Base-by-base conservation (phyloP, 805 yeast species). In the Candida silvicultrix region DNA sequence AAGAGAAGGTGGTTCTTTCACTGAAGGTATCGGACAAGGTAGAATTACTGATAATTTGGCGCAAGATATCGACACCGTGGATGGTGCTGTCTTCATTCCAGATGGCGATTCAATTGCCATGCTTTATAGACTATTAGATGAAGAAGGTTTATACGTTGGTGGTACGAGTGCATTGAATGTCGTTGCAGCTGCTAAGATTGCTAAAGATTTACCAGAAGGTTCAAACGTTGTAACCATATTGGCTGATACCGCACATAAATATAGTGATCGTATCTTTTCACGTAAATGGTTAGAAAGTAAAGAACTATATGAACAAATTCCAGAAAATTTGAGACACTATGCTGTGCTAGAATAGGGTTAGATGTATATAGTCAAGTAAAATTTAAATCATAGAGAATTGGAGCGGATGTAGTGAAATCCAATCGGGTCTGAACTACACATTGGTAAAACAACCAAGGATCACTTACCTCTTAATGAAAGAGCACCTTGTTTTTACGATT, bases 1-100 rank as follows among this genome's bases (percentile, higher is more conserved):
- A 38, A 77, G 89, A 57, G 73, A 77, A 1, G 97, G 97, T 28
- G 79, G 88, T 3, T 85, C 95, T 0, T 89, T 90, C 65, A 90
- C 97, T 25, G 97, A 90, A 68, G 97, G 97, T 29, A 89, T 90
- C 67, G 97, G 97, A 25, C 97, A 90, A 67, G 96, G 96, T 41
- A 77, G 97, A 57, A 84, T 90, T 57, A 90, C 97, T 6, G 84
- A 78, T 51, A 90, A 90, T 64, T 73, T 90, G 64, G 72, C 71
- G 16, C 85, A 80, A 39, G 96, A 88, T 51, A 68, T 89, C 25
- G 83, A 74, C 9, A 63, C 82, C 29, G 73, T 88, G 34, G 97
- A 90, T 60, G 95, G 83, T 55, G 95, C 97, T 1, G 65, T 86
- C 42, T 75, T 77, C 53, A 79, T 90, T 44, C 78, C 89, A 2